These are phyloP conservation scores for Isabelozyma gotoi DNA, from an alignment of 805 yeast genomes.

Conservation along the genomic window DNA sequence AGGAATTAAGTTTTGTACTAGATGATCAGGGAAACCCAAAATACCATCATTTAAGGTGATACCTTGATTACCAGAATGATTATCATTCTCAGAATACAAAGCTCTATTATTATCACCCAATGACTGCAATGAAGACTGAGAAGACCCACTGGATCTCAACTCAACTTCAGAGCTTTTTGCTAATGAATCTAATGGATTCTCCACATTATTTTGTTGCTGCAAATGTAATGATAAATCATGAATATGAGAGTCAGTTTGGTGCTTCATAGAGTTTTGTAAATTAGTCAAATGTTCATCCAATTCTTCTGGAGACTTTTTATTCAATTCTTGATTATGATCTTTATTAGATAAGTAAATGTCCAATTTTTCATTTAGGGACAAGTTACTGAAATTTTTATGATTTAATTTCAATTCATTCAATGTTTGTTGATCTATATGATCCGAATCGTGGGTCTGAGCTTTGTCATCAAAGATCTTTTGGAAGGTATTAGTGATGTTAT, in stretches of 20 bases:
- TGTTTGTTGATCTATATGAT: conserved; percentile 14
- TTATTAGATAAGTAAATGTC: conserved; percentile 36
- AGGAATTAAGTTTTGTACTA: conserved; percentile 35
- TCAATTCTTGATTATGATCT: not conserved
- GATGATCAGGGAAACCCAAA: conserved; percentile 39
- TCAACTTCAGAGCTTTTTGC: conserved; percentile 22
- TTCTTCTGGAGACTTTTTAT: conserved; percentile 14
- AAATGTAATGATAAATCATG: conserved; percentile 33
- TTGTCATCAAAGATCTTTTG: conserved; percentile 6
- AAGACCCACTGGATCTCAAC: conserved; percentile 32
- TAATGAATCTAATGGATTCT: conserved; percentile 34
- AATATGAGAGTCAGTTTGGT: conserved; percentile 32
- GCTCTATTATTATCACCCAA: conserved; percentile 27
- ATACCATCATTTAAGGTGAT: conserved; percentile 42
- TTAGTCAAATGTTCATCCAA: conserved; percentile 36
- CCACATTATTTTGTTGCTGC: conserved; percentile 18
- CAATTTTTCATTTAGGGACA: conserved; percentile 45
- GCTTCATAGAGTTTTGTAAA: conserved; percentile 22
- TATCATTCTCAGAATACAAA: conserved; percentile 16
- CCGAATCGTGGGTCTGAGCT: conserved; percentile 4
- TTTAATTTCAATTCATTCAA: conserved; percentile 17
- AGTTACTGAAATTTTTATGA: conserved; percentile 25
- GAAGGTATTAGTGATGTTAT: conserved; percentile 7
- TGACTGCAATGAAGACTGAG: conserved; percentile 41
- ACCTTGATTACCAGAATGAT: conserved; percentile 22